Percentiles rank a stretch among this genome's conserved stretches.
phyloP scores from a whole-genome alignment of 495 filamentous ascomycete genomes.

The Xylaria palmicola region DNA sequence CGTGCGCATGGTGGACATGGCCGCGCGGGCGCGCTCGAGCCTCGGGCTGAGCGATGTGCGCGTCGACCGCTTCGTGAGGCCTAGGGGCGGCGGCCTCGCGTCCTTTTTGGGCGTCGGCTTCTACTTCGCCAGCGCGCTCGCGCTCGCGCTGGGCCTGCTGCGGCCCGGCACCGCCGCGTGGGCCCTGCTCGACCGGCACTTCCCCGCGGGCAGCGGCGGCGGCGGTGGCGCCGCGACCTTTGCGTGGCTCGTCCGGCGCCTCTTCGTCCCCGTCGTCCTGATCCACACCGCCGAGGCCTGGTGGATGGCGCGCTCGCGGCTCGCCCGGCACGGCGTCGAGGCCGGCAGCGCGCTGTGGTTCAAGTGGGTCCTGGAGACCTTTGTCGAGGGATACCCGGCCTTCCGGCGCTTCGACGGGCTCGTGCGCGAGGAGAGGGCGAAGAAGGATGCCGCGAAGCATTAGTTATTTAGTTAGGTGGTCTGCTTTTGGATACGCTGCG shows the following conservation, averaged over 20 bases:
- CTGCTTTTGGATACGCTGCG: background rate
- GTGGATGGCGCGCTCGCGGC: conserved; percentile 34
- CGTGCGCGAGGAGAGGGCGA: conserved; percentile 30
- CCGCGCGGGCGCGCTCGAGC: conserved; percentile 27
- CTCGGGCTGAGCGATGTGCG: conserved; percentile 32
- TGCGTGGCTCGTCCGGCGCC: conserved; percentile 37
- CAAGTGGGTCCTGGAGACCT: conserved; percentile 36
- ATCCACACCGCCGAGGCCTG: conserved; percentile 41
- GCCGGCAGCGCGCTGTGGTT: conserved; percentile 34
- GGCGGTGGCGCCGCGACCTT: conserved; percentile 32
- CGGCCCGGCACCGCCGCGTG: conserved; percentile 14
- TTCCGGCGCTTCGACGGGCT: conserved; percentile 43
- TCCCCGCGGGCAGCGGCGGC: too few species aligned
- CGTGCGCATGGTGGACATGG: conserved; percentile 64
- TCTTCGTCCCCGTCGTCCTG: conserved; percentile 33
- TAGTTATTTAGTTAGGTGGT: background rate
- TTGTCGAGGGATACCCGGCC: conserved; percentile 39
- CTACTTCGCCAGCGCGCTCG: conserved; percentile 31
- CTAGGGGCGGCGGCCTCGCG: conserved; percentile 24
- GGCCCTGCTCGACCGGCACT: conserved; percentile 18
- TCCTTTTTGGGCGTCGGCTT: conserved; percentile 27
- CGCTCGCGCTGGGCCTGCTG: conserved; percentile 20
- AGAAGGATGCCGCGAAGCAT: conserved; percentile 17
- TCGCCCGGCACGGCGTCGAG: conserved; percentile 32
- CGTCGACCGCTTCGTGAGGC: conserved; percentile 23